These are phyloP conservation scores for Pseudogymnoascus sp. DNA, from an alignment of 2,329 filamentous ascomycete genomes.

Conservation along the genomic window DNA sequence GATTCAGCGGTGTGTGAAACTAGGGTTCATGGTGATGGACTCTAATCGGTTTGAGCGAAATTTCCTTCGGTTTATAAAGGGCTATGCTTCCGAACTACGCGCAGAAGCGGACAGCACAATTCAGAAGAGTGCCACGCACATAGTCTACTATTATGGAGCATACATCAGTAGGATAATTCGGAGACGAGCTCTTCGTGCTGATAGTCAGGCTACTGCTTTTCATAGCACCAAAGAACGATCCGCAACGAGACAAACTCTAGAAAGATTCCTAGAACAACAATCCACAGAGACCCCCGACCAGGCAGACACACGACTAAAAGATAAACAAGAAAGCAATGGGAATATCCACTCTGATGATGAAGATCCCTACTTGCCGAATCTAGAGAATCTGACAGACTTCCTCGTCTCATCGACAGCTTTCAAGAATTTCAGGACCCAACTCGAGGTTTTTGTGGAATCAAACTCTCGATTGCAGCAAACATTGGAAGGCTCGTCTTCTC, in stretches of 20 bases:
- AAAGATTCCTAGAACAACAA: background rate
- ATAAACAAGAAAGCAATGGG: background rate
- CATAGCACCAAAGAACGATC: background rate
- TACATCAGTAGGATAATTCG: background rate
- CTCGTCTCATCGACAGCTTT: background rate
- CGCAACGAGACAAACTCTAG: background rate
- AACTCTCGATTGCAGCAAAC: background rate
- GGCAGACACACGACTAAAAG: background rate
- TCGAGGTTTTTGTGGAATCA: background rate
- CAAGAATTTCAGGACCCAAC: background rate
- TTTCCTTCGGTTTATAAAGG: background rate
- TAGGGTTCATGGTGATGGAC: background rate
- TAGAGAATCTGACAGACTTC: background rate
- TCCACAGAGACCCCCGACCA: background rate
- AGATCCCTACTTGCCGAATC: background rate
- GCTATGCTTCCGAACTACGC: background rate
- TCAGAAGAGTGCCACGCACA: background rate
- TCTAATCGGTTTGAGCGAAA: background rate
- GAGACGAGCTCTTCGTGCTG: background rate
- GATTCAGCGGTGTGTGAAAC: background rate
- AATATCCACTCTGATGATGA: background rate
- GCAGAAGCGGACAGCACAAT: background rate
- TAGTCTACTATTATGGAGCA: background rate
- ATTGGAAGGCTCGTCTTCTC: background rate
- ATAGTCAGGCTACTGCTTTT: background rate